A percentile compares a stretch with the other conserved stretches of the same genome.
These are phyloP conservation scores for Paramarasmius palmivorus DNA, from an alignment of 1,284 basidiomycete species.

Conservation along the genomic window DNA sequence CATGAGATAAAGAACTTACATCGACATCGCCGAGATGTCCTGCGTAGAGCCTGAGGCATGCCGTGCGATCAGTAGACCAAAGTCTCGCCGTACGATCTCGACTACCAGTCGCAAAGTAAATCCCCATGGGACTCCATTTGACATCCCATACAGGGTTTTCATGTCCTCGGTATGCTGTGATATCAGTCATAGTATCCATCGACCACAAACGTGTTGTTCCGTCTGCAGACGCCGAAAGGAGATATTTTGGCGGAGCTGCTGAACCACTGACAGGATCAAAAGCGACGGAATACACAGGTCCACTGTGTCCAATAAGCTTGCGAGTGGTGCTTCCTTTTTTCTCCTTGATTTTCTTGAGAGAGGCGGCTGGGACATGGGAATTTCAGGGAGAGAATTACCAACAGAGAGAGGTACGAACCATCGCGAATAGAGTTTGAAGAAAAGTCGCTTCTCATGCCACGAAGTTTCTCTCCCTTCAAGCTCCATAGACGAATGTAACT, in stretches of 20 bases:
- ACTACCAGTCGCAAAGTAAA: slow-evolving; percentile 97
- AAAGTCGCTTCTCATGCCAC: slow-evolving; percentile 77
- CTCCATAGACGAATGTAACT: slow-evolving; percentile 97
- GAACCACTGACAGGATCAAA: slow-evolving; percentile 94
- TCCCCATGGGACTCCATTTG: slow-evolving; percentile 95
- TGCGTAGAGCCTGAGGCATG: slow-evolving; percentile 90
- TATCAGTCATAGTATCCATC: slow-evolving; percentile 90
- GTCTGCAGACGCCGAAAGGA: slow-evolving; percentile 94
- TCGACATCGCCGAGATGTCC: slow-evolving; percentile 98
- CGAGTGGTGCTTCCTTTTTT: slow-evolving; percentile 82
- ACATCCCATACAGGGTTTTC: slow-evolving; percentile 99
- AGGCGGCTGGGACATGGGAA: slow-evolving; percentile 44
- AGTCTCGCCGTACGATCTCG: slow-evolving; percentile 93
- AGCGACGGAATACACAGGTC: slow-evolving; percentile 91
- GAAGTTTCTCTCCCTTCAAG: slow-evolving; percentile 89
- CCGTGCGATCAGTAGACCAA: slow-evolving; percentile 93
- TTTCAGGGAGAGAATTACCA: slow-evolving; percentile 8
- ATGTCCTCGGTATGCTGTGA: slow-evolving; percentile 95
- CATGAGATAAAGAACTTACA: slow-evolving; percentile 52
- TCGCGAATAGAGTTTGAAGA: slow-evolving; percentile 68
- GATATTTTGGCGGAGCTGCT: slow-evolving; percentile 80
- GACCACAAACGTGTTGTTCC: slow-evolving; percentile 93
- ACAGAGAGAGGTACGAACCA: slow-evolving; percentile 41
- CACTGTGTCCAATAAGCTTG: slow-evolving; percentile 95
- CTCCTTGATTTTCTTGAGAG: slow-evolving; percentile 68